These are phyloP conservation scores for Closterium sp. DNA, from an alignment of 139 green algal species.

Conservation along the genomic window DNA sequence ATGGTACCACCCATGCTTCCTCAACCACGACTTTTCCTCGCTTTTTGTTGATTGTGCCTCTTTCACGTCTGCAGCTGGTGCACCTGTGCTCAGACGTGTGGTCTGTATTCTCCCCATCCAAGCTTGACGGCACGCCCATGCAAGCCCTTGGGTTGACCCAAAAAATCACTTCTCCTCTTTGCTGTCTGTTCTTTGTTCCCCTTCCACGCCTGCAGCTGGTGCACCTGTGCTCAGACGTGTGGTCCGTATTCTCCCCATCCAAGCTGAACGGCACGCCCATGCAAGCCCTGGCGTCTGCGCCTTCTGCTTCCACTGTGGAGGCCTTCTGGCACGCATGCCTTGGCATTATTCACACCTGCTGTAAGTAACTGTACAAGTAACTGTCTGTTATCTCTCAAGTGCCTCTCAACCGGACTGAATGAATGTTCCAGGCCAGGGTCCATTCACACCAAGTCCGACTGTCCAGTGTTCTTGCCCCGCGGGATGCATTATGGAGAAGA, in stretches of 20 bases:
- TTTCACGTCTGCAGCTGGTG: conserved; percentile 9
- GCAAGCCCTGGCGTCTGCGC: conserved; percentile 9
- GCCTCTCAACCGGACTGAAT: not conserved
- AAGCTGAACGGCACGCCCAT: conserved; percentile 36
- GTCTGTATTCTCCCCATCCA: conserved; percentile 29
- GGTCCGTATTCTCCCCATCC: conserved; percentile 25
- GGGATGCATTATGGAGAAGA: not conserved
- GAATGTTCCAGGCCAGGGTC: not conserved
- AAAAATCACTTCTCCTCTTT: not conserved
- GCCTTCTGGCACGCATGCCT: not conserved
- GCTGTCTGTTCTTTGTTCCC: not conserved
- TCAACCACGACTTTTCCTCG: not conserved
- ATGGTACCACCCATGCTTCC: no score
- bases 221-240: conserved; percentile 35
- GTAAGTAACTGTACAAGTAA: not conserved
- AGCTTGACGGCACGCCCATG: conserved; percentile 27
- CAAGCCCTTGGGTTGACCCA: no score
- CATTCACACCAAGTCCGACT: not conserved
- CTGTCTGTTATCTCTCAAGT: no score
- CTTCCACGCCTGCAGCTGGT: conserved; percentile 14
- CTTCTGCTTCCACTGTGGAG: conserved; percentile 5
- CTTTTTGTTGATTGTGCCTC: not conserved
- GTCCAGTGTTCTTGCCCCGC: not conserved
- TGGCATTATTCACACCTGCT: not conserved
- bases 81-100: conserved; percentile 38